Conservation (phyloP, 2,329 filamentous ascomycete genomes). For the Hypoxylon sp. region DNA sequence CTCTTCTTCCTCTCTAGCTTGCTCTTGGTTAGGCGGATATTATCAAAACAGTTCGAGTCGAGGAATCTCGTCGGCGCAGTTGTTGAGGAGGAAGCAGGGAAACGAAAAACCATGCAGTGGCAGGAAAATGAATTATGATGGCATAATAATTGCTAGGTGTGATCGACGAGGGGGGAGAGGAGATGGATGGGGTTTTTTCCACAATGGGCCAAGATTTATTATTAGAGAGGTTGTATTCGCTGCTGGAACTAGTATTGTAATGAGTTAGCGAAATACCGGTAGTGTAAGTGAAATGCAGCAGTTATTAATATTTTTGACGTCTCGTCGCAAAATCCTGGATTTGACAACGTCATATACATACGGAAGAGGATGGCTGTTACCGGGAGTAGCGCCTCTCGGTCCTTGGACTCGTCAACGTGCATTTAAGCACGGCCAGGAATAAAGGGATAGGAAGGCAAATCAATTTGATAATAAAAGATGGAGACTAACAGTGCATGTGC, state of each 20-base stretch:
- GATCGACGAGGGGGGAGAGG: slow-evolving; percentile 5
- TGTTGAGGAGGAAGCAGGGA: slow-evolving; percentile 13
- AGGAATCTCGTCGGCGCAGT: slow-evolving; percentile 16
- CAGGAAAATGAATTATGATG: slow-evolving; percentile 15
- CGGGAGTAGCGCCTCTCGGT: slow-evolving; percentile 31
- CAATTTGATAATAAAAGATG: slow-evolving; percentile 13
- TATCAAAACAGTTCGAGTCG: slow-evolving; percentile 17
- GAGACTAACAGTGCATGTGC: slow-evolving; percentile 4
- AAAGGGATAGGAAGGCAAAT: slow-evolving; percentile 16
- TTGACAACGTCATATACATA: slow-evolving; percentile 45
- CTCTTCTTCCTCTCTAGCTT: not conserved
- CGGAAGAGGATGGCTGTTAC: slow-evolving; percentile 27
- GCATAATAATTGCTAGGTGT: slow-evolving; percentile 22
- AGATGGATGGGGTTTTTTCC: slow-evolving; percentile 11
- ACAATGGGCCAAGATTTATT: slow-evolving; percentile 30
- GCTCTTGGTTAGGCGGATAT: not conserved
- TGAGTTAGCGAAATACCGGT: slow-evolving; percentile 19
- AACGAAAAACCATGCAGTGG: slow-evolving; percentile 2
- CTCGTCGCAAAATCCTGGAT: slow-evolving; percentile 35
- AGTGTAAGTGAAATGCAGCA: slow-evolving; percentile 3
- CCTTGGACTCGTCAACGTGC: slow-evolving; percentile 34
- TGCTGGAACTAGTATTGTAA: slow-evolving; percentile 19
- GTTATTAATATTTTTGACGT: slow-evolving; percentile 29
- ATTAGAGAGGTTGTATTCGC: slow-evolving; percentile 29
- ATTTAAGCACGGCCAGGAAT: slow-evolving; percentile 17